A percentile compares a stretch with the other conserved stretches of the same genome.
phyloP scores from a whole-genome alignment of 1,139 yeast genomes.

The Sugiyamaella novakii region DNA sequence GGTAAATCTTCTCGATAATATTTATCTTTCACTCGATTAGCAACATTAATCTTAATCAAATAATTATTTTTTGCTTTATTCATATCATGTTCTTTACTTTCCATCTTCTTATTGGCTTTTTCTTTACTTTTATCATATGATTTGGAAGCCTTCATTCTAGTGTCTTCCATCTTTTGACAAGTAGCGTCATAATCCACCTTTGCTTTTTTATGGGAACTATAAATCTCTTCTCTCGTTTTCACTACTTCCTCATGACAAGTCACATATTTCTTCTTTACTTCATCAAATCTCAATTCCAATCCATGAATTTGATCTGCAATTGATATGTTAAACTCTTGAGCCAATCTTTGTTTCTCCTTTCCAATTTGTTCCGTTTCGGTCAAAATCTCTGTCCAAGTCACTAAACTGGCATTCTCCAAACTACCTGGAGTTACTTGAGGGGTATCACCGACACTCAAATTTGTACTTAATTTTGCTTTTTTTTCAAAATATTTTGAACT shows the following conservation, averaged over 20 bases:
- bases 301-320: conserved; percentile 64
- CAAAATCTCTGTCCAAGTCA: conserved; percentile 90
- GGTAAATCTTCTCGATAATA: conserved; percentile 93
- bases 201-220: conserved; percentile 67
- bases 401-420: conserved; percentile 85
- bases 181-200: conserved; percentile 76
- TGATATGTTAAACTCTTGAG: conserved; percentile 62
- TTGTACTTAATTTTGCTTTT: conserved; percentile 69
- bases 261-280: conserved; percentile 58
- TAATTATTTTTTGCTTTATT: conserved; percentile 82
- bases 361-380: conserved; percentile 83
- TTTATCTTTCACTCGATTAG: conserved; percentile 90
- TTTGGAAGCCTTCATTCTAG: conserved; percentile 70
- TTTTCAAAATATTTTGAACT: conserved; percentile 72
- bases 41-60: conserved; percentile 74
- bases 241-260: conserved; percentile 60
- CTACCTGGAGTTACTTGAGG: conserved; percentile 96
- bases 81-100: conserved; percentile 77
- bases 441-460: conserved; percentile 83
- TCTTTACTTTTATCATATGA: conserved; percentile 50
- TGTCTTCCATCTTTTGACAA: conserved; percentile 78
- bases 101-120: conserved; percentile 58
- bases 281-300: conserved; percentile 56
- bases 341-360: conserved; percentile 61
- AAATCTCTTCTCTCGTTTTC: conserved; percentile 59